Conservation (phyloP, 2,329 filamentous ascomycete genomes). For the Ploettnerulaceae sp. region DNA sequence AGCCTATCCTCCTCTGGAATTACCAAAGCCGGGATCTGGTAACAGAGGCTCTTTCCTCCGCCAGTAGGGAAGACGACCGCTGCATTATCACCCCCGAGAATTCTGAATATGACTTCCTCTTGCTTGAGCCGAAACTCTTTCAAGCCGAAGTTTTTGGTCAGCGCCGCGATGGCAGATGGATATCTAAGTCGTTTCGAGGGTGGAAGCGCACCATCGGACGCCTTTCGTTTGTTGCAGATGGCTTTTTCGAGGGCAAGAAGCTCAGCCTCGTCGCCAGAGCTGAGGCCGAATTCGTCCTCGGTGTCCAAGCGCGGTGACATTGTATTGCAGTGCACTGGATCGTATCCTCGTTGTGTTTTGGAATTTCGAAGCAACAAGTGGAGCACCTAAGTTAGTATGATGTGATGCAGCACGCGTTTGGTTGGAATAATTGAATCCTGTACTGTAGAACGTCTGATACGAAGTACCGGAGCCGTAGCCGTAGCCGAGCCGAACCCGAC, state of each 20-base stretch:
- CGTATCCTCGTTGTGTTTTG: too few species aligned
- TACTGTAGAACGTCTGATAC: too few species aligned
- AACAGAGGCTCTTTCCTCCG: slow-evolving; percentile 41
- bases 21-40: slow-evolving; percentile 41
- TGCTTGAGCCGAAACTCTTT: slow-evolving; percentile 42
- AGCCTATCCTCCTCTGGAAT: slow-evolving; percentile 38
- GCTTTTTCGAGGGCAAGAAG: neutral
- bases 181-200: slow-evolving; percentile 7
- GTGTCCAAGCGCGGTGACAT: too few species aligned
- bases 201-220: neutral
- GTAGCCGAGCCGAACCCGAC: too few species aligned
- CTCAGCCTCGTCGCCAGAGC: neutral
- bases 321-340: too few species aligned
- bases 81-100: slow-evolving; percentile 41
- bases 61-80: slow-evolving; percentile 41
- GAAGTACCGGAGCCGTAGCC: too few species aligned
- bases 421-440: too few species aligned
- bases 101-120: slow-evolving; percentile 39
- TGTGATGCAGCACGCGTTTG: too few species aligned
- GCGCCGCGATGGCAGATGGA: slow-evolving; percentile 33
- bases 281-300: neutral
- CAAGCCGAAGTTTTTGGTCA: slow-evolving; percentile 39
- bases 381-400: too few species aligned
- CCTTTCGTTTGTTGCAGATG: neutral
- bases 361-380: too few species aligned